Conservation (phyloP, 345 rosid genomes). For the Stellera chamaejasme region DNA sequence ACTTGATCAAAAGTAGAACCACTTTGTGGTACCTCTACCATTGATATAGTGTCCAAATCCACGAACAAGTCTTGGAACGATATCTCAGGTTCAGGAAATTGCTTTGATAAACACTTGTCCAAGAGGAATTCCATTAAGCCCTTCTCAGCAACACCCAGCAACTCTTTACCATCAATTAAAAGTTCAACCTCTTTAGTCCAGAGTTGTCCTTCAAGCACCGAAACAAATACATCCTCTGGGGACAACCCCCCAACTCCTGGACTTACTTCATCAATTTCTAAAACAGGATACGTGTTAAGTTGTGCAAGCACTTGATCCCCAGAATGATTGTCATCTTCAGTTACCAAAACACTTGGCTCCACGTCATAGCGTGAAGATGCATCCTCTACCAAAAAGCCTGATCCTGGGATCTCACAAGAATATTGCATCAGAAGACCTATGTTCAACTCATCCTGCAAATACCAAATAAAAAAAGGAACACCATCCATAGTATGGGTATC, state of each 20-base stretch:
- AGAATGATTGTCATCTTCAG: conserved; percentile 37
- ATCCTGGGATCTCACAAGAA: conserved; percentile 32
- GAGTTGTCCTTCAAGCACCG: conserved; percentile 25
- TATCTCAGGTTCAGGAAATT: conserved; percentile 31
- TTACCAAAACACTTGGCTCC: conserved; percentile 20
- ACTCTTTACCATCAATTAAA: conserved; percentile 30
- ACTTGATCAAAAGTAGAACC: conserved; percentile 19
- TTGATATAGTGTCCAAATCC: conserved; percentile 35
- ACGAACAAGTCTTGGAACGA: conserved; percentile 20
- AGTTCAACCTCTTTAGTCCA: conserved; percentile 20
- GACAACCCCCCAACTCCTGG: conserved; percentile 30
- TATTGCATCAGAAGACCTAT: conserved; percentile 21
- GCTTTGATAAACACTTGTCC: conserved; percentile 31
- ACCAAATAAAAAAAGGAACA: neutral
- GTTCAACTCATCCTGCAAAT: conserved; percentile 35
- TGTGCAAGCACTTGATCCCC: conserved; percentile 26
- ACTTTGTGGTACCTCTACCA: conserved; percentile 28
- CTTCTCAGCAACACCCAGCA: conserved; percentile 30
- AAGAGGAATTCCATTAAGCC: conserved; percentile 37
- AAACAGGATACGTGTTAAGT: conserved; percentile 36
- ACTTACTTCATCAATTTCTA: conserved; percentile 64
- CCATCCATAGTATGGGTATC: neutral
- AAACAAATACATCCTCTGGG: conserved; percentile 37
- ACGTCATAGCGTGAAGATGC: conserved; percentile 31
- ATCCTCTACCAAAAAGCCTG: conserved; percentile 44